Evolutionary conservation across 257 asterid species (phyloP), one percentile per base, ranked within the genome.

Genomic region (Linderniella brevidens): DNA sequence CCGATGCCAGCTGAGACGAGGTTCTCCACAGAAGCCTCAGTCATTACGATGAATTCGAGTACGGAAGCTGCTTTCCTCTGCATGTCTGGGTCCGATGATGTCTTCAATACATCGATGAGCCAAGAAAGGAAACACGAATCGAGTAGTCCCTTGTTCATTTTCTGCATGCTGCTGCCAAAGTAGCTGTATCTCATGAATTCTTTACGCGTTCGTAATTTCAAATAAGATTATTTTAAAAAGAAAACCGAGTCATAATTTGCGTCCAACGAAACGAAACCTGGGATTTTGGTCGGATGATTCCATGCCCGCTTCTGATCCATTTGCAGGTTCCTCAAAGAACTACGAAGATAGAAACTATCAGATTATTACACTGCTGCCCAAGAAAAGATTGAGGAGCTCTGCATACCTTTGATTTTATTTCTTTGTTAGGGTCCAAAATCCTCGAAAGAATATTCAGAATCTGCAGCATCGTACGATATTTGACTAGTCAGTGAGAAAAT

Each of bases 401-500:
- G 32, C 72, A 42, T 17, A 86, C 93, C 86, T 76, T 66, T 47
- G 76, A 63, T 64, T 72, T 86, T 70, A 74, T 61, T 58, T 74
- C 92, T 72, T 66, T 77, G 74, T 68, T 66, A 48, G 94, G 94
- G 67, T 79, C 94, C 50, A 82, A 66, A 65, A 86, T 75, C 69
- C 77, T 90, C 61, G 80, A 50, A 52, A 86, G 86, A 64, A 86
- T 75, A 55, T 73, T 73, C 39, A 86, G 59, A 56, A 77, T 67
- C 96, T 82, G 94, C 84, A 61, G 41, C 37, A 38, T 40, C 48
- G 46, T 35, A 55, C 19, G 49, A 48, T 37, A 12, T n/a, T 36
- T 18, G 35, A 52, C 56, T 47, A 54, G 53, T 17, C 38, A 49
- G 58, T 17, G 56, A 12, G 46, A 20, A 52, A 37, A 37, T 29